Evolutionary conservation across 345 rosid genomes (phyloP), one percentile per base, ranked within the genome.

Genomic region (Psidium friedrichsthalianum): DNA sequence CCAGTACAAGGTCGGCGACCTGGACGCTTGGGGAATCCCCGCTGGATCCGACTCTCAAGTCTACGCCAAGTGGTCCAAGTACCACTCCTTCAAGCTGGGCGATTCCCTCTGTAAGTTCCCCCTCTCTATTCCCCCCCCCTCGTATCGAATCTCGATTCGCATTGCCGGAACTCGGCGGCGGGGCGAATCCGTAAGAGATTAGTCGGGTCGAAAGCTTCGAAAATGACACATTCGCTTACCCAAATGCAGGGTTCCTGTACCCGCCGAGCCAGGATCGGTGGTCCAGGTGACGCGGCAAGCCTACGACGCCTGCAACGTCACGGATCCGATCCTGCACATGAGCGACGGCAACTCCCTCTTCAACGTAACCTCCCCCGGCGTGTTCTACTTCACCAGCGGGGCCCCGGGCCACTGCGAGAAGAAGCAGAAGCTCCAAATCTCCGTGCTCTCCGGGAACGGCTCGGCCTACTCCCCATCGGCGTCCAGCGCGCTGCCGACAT

Each of bases 181-280:
- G 53, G 56, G 56, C n/a, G 6, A 52, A 52, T 54, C 56, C 1
- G 69, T 29, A 11, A n/a, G 69, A n/a, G 36, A 58, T 58, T n/a
- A 6, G 74, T 13, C 0, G 74, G 2, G 40, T 6, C 74, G 74
- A 14, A 59, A 59, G 74, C 16, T 64, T 15, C 11, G 76, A 64
- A 64, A 64, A 29, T 64, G 8, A 64, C 20, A 36, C 8, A 2
- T 29, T 3, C 11, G 27, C 16, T 25, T 25, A 11, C 76, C 11
- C 20, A 32, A 69, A 8, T 21, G 86, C 94, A 97, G 99, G 96
- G 93, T 97, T 96, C 88, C 88, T 96, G 87, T 97, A 97, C 91
- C 99, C 99, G 87, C 99, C 99, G 88, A 97, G 99, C 88, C 95
- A 97, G 90, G 98, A 96, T 86, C 98, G 85, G 88, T 97, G 87